Base-by-base conservation (phyloP, 495 filamentous ascomycete species). In the Endocarpon pusillum region DNA sequence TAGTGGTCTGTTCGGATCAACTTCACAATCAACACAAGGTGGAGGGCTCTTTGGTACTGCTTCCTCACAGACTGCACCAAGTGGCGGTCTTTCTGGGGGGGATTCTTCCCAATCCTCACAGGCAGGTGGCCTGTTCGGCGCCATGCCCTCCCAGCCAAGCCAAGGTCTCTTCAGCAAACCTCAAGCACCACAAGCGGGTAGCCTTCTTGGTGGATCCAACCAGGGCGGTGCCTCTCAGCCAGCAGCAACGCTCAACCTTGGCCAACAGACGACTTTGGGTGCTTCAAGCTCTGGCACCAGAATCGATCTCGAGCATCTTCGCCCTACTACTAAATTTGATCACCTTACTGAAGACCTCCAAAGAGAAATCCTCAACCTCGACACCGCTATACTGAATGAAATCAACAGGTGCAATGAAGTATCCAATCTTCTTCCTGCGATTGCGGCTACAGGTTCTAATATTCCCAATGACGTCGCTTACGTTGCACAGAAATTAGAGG, bases 321-420 rank as follows among this genome's bases (percentile, higher is more conserved):
- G 79, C 8, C 70, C 78, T 3, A 94, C 84, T 0, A 94, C 89
- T 5, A 78, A 89, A 36, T 94, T 84, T 58, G 75, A 77, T 50
- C 87, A 93, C 57, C 73, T 91, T 24, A 69, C 81, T 27, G 78
- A 86, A 42, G 69, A 78, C 22, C 58, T 94, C n/a, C 81, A 92
- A 41, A 67, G 68, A 31, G 51, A 78, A 29, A 77, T 97, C 27
- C 69, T 78, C 33, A 47, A 50, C 9, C 70, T 92, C 39, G 87
- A 97, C 50, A 62, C 66, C 14, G 65, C 68, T 46, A 79, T 93
- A 38, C 62, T 75, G 20, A 58, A 63, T 33, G 78, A 84, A 45
- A 82, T 84, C 24, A 54, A 58, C n/a, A 46, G 58, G 41, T 62
- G 57, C 42, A 53, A 61, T 25, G 59, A 63, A 35, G 54, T 63